Evolutionary conservation across 2,329 filamentous ascomycete species (phyloP).

Genomic region (Knufia fluminis): DNA sequence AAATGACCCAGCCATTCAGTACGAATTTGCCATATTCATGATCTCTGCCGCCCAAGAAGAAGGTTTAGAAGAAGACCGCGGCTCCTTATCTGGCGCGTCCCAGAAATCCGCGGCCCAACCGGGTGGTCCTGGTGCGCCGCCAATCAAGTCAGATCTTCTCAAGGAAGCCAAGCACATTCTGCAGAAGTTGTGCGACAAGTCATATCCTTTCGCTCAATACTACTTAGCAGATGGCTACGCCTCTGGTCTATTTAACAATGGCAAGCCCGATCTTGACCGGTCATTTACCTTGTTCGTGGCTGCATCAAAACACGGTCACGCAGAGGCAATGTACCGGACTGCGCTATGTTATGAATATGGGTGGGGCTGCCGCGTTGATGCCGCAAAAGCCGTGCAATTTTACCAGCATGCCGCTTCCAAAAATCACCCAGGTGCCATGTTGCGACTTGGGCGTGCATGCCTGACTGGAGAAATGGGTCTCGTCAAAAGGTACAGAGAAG

Average conservation of each 20-base stretch:
- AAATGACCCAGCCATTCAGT: constrained; percentile 79
- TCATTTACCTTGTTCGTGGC: constrained; percentile 89
- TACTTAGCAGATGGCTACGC: constrained; percentile 92
- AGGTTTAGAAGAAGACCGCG: constrained; percentile 41
- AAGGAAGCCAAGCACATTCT: constrained; percentile 84
- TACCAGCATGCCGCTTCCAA: constrained; percentile 84
- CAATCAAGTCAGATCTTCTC: constrained; percentile 56
- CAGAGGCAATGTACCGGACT: constrained; percentile 87
- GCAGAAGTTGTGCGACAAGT: constrained; percentile 72
- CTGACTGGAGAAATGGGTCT: constrained; percentile 78
- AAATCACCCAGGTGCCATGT: constrained; percentile 90
- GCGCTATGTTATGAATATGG: constrained; percentile 96
- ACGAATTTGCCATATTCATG: constrained; percentile 93
- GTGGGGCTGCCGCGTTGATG: constrained; percentile 87
- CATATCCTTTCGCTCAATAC: constrained; percentile 96
- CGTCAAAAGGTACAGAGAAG: constrained; percentile 76
- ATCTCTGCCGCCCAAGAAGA: constrained; percentile 80
- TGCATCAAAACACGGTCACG: constrained; percentile 92
- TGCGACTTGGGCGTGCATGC: constrained; percentile 82
- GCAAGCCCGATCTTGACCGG: constrained; percentile 80
- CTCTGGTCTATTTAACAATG: constrained; percentile 90
- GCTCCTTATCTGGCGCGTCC: constrained; percentile 27
- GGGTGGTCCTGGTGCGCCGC: not conserved
- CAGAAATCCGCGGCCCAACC: constrained; percentile 37
- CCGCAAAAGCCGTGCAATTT: constrained; percentile 86